Evolutionary conservation across 1,284 basidiomycete genomes (phyloP).

Genomic region (Trichosporon sp.): DNA sequence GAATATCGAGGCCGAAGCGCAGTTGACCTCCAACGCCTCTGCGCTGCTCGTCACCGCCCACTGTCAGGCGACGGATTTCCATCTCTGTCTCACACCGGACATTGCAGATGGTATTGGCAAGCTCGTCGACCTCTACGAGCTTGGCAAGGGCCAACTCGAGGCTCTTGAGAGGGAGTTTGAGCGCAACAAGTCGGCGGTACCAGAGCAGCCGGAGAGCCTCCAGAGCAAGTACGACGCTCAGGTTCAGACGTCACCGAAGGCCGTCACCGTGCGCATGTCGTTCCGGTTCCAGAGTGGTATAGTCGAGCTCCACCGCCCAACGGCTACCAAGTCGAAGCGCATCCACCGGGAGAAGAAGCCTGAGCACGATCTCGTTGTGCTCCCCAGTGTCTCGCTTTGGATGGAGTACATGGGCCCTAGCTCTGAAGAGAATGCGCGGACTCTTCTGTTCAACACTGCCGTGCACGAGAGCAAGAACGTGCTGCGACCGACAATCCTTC

Average conservation of each 20-base stretch:
- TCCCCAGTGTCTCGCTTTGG: conserved; percentile 80
- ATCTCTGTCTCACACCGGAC: conserved; percentile 74
- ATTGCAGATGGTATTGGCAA: conserved; percentile 75
- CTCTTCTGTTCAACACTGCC: conserved; percentile 49
- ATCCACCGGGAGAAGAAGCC: conserved; percentile 10
- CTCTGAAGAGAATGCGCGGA: conserved; percentile 13
- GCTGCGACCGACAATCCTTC: conserved; percentile 70
- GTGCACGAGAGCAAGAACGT: conserved; percentile 81
- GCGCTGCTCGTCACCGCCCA: conserved; percentile 62
- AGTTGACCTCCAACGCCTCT: conserved; percentile 58
- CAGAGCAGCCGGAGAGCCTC: background rate
- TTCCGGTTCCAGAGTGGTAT: conserved; percentile 72
- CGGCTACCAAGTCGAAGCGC: background rate
- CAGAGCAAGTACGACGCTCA: conserved; percentile 27
- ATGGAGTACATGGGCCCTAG: conserved; percentile 54
- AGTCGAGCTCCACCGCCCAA: conserved; percentile 38
- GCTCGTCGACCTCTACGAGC: conserved; percentile 75
- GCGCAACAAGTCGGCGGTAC: conserved; percentile 35
- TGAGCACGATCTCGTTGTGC: conserved; percentile 46
- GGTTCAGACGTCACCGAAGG: conserved; percentile 2
- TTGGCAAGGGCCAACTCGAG: conserved; percentile 71
- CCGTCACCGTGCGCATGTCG: conserved; percentile 60
- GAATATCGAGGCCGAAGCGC: conserved; percentile 70
- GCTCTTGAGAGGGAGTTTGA: conserved; percentile 56
- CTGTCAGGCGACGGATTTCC: conserved; percentile 77